phyloP scores from a whole-genome alignment of 768 basidiomycete genomes.

The Favolaschia claudopus region DNA sequence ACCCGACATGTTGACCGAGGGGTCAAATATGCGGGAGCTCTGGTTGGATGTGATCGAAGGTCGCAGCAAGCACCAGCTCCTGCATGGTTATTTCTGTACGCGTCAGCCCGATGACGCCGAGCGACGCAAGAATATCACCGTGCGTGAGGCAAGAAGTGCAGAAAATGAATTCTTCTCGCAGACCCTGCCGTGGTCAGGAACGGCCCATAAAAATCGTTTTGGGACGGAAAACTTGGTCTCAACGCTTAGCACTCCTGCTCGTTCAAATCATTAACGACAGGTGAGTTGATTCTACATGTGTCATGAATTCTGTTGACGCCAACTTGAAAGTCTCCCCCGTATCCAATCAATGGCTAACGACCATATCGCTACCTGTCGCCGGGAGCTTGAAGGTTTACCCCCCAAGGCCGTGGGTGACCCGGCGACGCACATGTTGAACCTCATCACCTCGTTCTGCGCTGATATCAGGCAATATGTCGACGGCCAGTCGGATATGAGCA shows the following conservation, averaged over 20 bases:
- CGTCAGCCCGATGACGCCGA: conserved; percentile 47
- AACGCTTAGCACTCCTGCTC: conserved; percentile 42
- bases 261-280: conserved; percentile 46
- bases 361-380: conserved; percentile 29
- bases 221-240: conserved; percentile 43
- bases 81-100: conserved; percentile 50
- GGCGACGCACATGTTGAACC: conserved; percentile 38
- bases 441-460: conserved; percentile 40
- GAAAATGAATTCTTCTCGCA: conserved; percentile 44
- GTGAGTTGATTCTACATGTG: too few relatives aligned
- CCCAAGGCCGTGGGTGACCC: conserved; percentile 39
- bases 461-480: conserved; percentile 34
- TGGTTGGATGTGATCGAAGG: conserved; percentile 54
- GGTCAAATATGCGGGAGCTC: conserved; percentile 40
- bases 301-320: too few relatives aligned
- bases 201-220: conserved; percentile 34
- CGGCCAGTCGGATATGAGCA: conserved; percentile 29
- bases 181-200: conserved; percentile 43
- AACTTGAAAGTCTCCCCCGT: conserved; percentile 25
- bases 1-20: conserved; percentile 51
- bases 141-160: conserved; percentile 35
- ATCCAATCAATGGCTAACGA: conserved; percentile 25
- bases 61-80: conserved; percentile 43
- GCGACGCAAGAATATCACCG: conserved; percentile 36
- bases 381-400: conserved; percentile 37